Evolutionary conservation across 2,329 filamentous ascomycete genomes (phyloP).

Genomic region (Penicillium sp.): DNA sequence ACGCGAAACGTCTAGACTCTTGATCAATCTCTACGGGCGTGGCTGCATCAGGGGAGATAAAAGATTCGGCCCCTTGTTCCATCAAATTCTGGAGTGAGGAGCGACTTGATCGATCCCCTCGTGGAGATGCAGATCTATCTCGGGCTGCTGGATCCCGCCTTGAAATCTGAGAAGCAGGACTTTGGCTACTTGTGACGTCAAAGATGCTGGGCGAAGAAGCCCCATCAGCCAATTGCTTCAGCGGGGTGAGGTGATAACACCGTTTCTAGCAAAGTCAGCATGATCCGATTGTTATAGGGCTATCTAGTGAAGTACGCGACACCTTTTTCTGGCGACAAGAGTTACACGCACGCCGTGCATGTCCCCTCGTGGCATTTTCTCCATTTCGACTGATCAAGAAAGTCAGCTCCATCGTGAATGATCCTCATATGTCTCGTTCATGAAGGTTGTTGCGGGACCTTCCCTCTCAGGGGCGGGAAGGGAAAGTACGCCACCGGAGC

Average conservation of each 20-base stretch:
- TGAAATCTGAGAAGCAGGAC: neutral
- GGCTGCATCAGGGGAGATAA: neutral
- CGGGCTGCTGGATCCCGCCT: neutral
- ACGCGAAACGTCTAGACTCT: slow-evolving; percentile 15
- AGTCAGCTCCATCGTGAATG: slow-evolving; percentile 5
- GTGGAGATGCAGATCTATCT: slow-evolving; percentile 6
- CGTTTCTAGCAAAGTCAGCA: neutral
- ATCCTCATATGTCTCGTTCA: neutral
- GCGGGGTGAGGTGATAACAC: neutral
- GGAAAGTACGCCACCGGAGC: neutral
- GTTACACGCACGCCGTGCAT: neutral
- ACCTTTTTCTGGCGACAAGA: slow-evolving; percentile 9
- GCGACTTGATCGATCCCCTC: neutral
- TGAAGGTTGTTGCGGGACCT: neutral
- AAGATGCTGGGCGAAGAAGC: neutral
- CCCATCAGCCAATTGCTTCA: too few relatives aligned
- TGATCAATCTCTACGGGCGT: neutral
- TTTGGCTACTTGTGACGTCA: neutral
- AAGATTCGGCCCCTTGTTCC: neutral
- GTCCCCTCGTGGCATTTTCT: neutral
- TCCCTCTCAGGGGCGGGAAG: neutral
- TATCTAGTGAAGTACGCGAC: neutral
- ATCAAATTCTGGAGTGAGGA: neutral
- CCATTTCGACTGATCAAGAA: neutral
- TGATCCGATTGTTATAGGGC: neutral